These are phyloP conservation scores for Brettanomyces naardenensis DNA, from an alignment of 805 yeast genomes.

Conservation along the genomic window DNA sequence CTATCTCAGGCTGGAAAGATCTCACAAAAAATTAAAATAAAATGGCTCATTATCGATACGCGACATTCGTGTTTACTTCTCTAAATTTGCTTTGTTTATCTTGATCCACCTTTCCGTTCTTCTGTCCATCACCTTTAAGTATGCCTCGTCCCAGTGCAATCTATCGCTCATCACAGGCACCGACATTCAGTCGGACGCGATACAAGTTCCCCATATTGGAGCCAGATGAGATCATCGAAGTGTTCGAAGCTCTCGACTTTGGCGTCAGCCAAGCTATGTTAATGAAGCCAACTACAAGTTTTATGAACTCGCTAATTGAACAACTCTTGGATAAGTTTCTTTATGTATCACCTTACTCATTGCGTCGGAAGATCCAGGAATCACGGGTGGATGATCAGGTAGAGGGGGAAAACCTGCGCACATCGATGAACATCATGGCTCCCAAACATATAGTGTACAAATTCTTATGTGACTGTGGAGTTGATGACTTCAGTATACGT, in stretches of 20 bases:
- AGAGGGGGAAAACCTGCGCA: conserved; percentile 14
- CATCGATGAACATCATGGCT: conserved; percentile 43
- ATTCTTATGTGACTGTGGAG: conserved; percentile 66
- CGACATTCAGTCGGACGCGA: conserved; percentile 14
- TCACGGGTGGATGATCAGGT: conserved; percentile 10
- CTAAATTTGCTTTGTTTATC: background rate
- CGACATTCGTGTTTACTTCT: background rate
- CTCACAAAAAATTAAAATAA: too few relatives aligned
- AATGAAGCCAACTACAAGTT: conserved; percentile 23
- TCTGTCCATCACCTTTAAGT: background rate
- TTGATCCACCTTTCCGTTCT: too few relatives aligned
- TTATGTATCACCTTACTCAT: conserved; percentile 23
- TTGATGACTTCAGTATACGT: conserved; percentile 64
- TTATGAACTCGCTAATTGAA: conserved; percentile 26
- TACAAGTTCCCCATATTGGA: conserved; percentile 29
- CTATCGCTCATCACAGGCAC: conserved; percentile 21
- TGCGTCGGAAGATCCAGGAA: conserved; percentile 20
- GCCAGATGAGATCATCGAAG: conserved; percentile 18
- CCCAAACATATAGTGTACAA: conserved; percentile 52
- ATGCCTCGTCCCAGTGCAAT: conserved; percentile 31
- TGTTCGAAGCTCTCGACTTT: conserved; percentile 23
- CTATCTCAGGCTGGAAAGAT: too few relatives aligned
- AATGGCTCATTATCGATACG: background rate
- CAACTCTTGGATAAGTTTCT: conserved; percentile 28
- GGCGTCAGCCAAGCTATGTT: conserved; percentile 22